phyloP scores from a whole-genome alignment of 495 filamentous ascomycete species.

The Hypoxylon trugodes region DNA sequence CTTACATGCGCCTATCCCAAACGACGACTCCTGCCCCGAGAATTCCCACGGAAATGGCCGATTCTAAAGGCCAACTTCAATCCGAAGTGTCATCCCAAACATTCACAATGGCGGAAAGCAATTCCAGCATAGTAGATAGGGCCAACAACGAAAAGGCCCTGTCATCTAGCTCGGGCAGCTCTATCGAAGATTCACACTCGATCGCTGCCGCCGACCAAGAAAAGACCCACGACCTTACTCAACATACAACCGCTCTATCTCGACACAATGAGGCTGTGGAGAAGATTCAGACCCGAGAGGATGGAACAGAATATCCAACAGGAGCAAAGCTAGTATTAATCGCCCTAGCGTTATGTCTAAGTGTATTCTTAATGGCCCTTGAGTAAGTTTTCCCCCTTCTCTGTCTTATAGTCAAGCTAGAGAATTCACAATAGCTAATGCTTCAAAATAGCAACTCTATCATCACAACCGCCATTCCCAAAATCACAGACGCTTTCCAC shows the following conservation, averaged over 20 bases:
- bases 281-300: slow-evolving; percentile 45
- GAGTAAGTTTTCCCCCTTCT: slow-evolving; percentile 35
- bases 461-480: slow-evolving; percentile 84
- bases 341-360: slow-evolving; percentile 58
- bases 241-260: slow-evolving; percentile 42
- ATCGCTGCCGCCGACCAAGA: slow-evolving; percentile 19
- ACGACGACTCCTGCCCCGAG: too few species aligned
- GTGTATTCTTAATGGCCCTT: slow-evolving; percentile 66
- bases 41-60: too few species aligned
- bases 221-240: slow-evolving; percentile 34
- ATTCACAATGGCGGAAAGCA: slow-evolving; percentile 44
- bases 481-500: slow-evolving; percentile 82
- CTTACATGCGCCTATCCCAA: too few species aligned
- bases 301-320: slow-evolving; percentile 57
- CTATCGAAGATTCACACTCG: slow-evolving; percentile 8
- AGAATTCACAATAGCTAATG: background rate
- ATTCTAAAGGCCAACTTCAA: too few species aligned
- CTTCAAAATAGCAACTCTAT: slow-evolving; percentile 56
- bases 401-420: background rate
- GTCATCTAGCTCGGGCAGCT: slow-evolving; percentile 4
- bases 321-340: slow-evolving; percentile 59
- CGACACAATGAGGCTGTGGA: slow-evolving; percentile 38
- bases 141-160: slow-evolving; percentile 38
- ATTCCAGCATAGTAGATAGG: slow-evolving; percentile 40
- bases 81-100: slow-evolving; percentile 29